Evolutionary conservation across 768 basidiomycete species (phyloP), one percentile per base, ranked within the genome.

Genomic region (Leccinum longicurvipes): DNA sequence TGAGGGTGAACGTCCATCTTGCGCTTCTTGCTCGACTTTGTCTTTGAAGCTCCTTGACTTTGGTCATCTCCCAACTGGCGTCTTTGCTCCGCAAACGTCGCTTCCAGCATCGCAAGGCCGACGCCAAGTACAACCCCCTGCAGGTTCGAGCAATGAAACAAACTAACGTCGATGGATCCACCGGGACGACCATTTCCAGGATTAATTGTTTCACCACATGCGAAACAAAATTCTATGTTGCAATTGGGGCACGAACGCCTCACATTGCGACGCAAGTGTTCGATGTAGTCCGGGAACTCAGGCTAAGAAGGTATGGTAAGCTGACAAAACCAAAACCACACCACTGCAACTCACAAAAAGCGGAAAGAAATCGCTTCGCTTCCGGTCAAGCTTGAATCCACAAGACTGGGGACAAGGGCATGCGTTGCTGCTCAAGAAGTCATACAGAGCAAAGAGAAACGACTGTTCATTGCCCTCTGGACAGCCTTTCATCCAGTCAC

Each of bases 401-500:
- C 93, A 96, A 34, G 81, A 80, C 58, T 86, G 79, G 27, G 93
- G 87, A 72, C 93, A 97, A 5, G 72, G 68, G 63, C 86, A 86
- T 54, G 74, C 67, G 2, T 83, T 84, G 50, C 81, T 79, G 61
- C 78, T 81, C 50, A 95, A 77, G 60, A 88, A 80, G 47, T 85
- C 81, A 70, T 93, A 95, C 28, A 93, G 80, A 60, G 85, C 81
- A 73, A 97, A 97, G 50, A 97, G 76, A 73, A 89, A 89, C 56
- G 83, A 84, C 67, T 97, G 93, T 70, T 97, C 93, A 64, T 87
- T 85, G 50, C 90, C 91, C 70, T 96, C 93, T 0, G 94, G 93
- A 72, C 94, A 97, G 19, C 94, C 94, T 68, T 90, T 91, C 94
- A 97, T 97, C 93, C 93, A 97, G 67, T 94, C 86, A 25, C 91